Conservation (phyloP, 306 rosid genomes). For the Quercus ilex region DNA sequence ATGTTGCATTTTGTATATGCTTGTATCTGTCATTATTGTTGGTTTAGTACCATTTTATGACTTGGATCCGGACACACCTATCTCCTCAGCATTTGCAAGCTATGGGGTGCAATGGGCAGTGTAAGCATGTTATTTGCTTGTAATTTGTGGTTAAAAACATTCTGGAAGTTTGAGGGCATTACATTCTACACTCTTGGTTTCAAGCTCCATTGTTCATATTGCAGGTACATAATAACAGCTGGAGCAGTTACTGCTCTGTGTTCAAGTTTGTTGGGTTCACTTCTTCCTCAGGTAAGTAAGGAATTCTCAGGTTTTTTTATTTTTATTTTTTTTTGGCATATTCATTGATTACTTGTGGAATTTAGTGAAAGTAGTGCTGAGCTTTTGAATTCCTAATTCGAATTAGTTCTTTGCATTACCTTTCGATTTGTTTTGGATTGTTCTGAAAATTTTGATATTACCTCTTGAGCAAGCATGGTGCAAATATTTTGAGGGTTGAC, state of each 20-base stretch:
- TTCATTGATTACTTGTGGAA: constrained; percentile 10
- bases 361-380: neutral
- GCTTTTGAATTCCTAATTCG: neutral
- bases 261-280: constrained; percentile 75
- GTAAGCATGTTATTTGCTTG: constrained; percentile 46
- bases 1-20: constrained; percentile 67
- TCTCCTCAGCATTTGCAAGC: constrained; percentile 58
- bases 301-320: neutral
- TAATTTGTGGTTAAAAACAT: constrained; percentile 6
- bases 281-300: constrained; percentile 77
- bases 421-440: neutral
- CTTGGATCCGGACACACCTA: constrained; percentile 70
- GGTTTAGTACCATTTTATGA: constrained; percentile 65
- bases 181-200: neutral
- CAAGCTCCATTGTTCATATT: constrained; percentile 13
- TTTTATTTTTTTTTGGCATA: constrained; percentile 7
- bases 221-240: constrained; percentile 66
- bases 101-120: constrained; percentile 74
- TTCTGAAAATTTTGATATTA: neutral
- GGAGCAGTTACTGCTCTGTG: constrained; percentile 84
- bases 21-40: constrained; percentile 59
- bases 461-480: neutral
- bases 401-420: neutral
- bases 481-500: neutral
- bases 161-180: neutral